Base-by-base conservation (phyloP, 2,329 filamentous ascomycete genomes). In the Aciculosporium take region DNA sequence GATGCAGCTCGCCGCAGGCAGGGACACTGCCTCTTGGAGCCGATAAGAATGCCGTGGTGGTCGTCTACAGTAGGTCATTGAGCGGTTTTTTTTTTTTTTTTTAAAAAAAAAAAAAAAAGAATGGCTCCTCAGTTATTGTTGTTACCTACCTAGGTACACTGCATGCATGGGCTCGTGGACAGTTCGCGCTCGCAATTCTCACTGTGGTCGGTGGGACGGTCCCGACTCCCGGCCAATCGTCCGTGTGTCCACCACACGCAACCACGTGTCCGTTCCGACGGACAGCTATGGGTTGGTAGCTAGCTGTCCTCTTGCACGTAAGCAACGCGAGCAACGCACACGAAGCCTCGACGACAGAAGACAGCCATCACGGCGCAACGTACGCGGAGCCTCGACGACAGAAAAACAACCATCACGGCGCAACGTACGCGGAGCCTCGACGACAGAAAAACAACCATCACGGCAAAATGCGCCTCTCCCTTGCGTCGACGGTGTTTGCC, bases 401-500 rank as follows among this genome's bases (percentile, higher is more conserved):
- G 33, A 35, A 44, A 45, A 44, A 43, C 47, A 48, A 46, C 43
- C 51, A 44, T 40, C 48, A 34, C 40, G n/a, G n/a, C 50, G 57
- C 45, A 43, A 65, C n/a, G 38, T 48, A 13, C 21, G 32, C 32
- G 32, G 23, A 13, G 46, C 28, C 29, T 44, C 35, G 47, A 48
- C 41, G 34, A 31, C 47, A 37, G 33, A 35, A 44, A 45, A 44
- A 43, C 47, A 48, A 46, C 43, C 51, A 44, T 40, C 48, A 34
- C 40, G n/a, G n/a, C 50, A 57, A 44, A 43, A 65, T 65, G 62
- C 60, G 60, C 46, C 54, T 64, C 52, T 55, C 53, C 32, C 52
- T 61, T 46, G 55, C 57, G 46, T 57, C 61, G 39, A 56, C 59
- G 29, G 49, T 63, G 49, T 59, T 76, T 33, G 60, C 70, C 46